Evolutionary conservation across 257 asterid genomes (phyloP), one percentile per base, ranked within the genome.

Genomic region (Jacaranda copaia): DNA sequence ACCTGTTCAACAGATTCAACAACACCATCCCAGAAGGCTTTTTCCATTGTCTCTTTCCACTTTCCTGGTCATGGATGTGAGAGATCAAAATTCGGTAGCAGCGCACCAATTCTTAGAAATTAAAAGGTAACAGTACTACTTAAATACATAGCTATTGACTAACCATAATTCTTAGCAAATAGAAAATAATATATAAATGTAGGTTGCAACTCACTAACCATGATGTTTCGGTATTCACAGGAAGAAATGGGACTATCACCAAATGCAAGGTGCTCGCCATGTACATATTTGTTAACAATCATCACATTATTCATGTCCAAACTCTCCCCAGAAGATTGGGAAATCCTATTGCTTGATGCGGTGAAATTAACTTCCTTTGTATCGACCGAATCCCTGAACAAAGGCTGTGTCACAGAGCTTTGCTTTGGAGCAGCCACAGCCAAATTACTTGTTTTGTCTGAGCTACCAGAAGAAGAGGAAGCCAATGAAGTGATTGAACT

Each of bases 11-110:
- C 82, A 38, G 89, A 86, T 70, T 86, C 89, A 67, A 86, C 61
- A 45, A 89, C 76, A 53, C 87, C 85, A 85, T 89, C 92, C 95
- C 95, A 89, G 77, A 88, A 89, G 71, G 92, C 95, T 45, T 84
- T 86, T 85, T 82, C 81, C 91, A 89, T 83, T 3, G 91, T 86
- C 81, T 81, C 86, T 80, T 59, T 88, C n/a, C 88, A 77, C 80
- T 81, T 83, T 75, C 88, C 94, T 89, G 87, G 38, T 58, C 60
- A 73, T 53, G 42, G 42, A 16, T 12, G 4, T 52, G 18, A 52
- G 53, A 48, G 57, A 52, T 52, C 57, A 13, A 2, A 52, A 52
- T 18, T 52, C 70, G 55, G 61, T 14, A 70, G 38, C 5, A 56
- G 25, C 10, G 32, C 42, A 43, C 39, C 19, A 36, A 13, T 48